phyloP scores from a whole-genome alignment of 257 asterid species.

The Cordia subcordata region DNA sequence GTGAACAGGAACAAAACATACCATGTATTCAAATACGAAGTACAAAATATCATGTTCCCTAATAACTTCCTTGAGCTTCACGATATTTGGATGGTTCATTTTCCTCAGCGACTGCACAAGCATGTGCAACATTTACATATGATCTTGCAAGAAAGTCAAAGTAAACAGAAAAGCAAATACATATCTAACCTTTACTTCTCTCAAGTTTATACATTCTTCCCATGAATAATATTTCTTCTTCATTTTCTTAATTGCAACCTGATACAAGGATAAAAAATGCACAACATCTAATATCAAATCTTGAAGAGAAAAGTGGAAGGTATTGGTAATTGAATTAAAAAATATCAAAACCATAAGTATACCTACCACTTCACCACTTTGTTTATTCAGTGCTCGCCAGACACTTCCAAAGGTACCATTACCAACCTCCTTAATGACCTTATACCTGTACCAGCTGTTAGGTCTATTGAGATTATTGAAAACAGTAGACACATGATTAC shows the following conservation, averaged over 20 bases:
- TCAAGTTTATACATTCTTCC: constrained; percentile 95
- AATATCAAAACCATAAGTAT: neutral
- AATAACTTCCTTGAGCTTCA: constrained; percentile 76
- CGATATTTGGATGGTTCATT: constrained; percentile 47
- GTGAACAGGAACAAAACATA: neutral
- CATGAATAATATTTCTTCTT: constrained; percentile 90
- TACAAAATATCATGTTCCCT: constrained; percentile 61
- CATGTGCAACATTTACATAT: neutral
- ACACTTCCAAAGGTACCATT: constrained; percentile 96
- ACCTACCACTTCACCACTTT: constrained; percentile 94
- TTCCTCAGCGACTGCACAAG: constrained; percentile 6
- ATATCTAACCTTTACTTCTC: constrained; percentile 48
- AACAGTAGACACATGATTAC: neutral
- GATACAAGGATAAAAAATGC: neutral
- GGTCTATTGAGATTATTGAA: neutral
- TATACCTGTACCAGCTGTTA: constrained; percentile 52
- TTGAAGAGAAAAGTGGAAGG: neutral
- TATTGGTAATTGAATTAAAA: neutral
- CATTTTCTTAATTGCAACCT: constrained; percentile 98
- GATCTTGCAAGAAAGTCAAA: neutral
- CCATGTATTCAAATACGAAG: constrained; percentile 45
- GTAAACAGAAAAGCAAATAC: neutral
- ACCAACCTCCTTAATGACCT: constrained; percentile 87
- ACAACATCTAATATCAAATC: neutral
- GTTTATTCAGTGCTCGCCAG: constrained; percentile 90